Percentiles rank a stretch among this genome's conserved stretches.
Evolutionary conservation across 345 rosid species (phyloP).

Genomic region (Linum lewisii): DNA sequence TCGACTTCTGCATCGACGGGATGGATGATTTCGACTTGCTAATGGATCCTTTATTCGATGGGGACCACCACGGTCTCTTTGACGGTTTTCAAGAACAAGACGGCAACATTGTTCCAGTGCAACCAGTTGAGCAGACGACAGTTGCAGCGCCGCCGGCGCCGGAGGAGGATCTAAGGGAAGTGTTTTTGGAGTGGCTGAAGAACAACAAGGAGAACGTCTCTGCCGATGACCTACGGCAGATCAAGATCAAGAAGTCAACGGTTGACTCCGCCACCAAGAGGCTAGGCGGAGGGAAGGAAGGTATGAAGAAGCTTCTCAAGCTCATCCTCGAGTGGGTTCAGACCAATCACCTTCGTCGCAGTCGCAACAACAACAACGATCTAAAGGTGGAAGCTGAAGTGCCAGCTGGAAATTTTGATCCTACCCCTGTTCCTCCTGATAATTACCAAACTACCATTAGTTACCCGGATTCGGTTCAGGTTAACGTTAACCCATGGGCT

Average conservation of each 20-base stretch:
- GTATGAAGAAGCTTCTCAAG: conserved; percentile 82
- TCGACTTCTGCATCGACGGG: conserved; percentile 52
- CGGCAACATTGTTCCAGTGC: background rate
- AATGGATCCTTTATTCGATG: conserved; percentile 48
- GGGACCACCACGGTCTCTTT: conserved; percentile 22
- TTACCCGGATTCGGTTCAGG: conserved; percentile 26
- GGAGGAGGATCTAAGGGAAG: conserved; percentile 53
- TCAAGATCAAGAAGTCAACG: conserved; percentile 87
- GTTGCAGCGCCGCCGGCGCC: background rate
- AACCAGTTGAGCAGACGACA: conserved; percentile 13
- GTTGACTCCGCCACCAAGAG: conserved; percentile 81
- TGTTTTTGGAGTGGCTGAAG: conserved; percentile 89
- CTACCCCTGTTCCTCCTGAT: background rate
- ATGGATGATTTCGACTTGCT: conserved; percentile 72
- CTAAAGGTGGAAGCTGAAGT: background rate
- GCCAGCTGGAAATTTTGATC: background rate
- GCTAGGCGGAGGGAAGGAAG: conserved; percentile 87
- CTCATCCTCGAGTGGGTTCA: conserved; percentile 98
- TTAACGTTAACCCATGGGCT: conserved; percentile 37
- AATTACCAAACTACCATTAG: no score
- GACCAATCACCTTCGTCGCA: conserved; percentile 58
- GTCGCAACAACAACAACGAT: conserved; percentile 33
- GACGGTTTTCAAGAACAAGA: conserved; percentile 18
- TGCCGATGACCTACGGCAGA: conserved; percentile 79
- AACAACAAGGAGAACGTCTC: conserved; percentile 73